Base-by-base conservation (phyloP, 2,329 filamentous ascomycete genomes). In the Hirsutella minnesotensis region DNA sequence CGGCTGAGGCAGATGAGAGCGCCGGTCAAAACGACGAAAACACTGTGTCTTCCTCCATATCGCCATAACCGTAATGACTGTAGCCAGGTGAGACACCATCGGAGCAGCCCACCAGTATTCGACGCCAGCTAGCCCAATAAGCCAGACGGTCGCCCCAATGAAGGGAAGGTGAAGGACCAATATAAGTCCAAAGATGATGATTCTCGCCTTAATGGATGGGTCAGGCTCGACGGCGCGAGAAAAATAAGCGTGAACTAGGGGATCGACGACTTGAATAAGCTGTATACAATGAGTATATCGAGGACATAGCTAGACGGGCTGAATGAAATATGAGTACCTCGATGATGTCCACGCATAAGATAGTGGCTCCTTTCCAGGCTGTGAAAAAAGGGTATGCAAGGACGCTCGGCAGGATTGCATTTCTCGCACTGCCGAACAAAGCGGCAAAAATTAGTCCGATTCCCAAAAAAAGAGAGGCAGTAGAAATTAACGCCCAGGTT, bases 261-360 rank as follows among this genome's bases (percentile, higher is more conserved):
- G 20, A 29, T 39, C 38, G 22, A 39, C 21, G n/a, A 39, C 38
- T 39, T 39, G 22, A 27, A 39, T 30, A 39, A 39, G 38, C 38
- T 39, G 21, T n/a, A 39, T 16, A 22, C 13, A 16, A 39, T 39
- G 3, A 39, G 21, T 30, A 39, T 8, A 29, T 4, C 18, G 15
- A n/a, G 15, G 21, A 13, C 16, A 22, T 38, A 38, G 21, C 35
- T 27, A 39, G 37, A 40, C 19, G 27, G 18, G 38, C 18, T 15
- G 18, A 19, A 40, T 21, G 10, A 27, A 27, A 12, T 19, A 40
- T 4, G 31, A 33, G 18, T 40, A 40, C 38, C 38, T 33, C 29
- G 31, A 31, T 21, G 31, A 33, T 40, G 29, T 40, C 27, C 15
- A 31, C 18, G 18, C 27, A 40, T 33, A 33, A 31, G 18, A 33